Percentiles rank a stretch among this genome's conserved stretches.
Evolutionary conservation across 768 basidiomycete genomes (phyloP).

Genomic region (Suillus paluster): DNA sequence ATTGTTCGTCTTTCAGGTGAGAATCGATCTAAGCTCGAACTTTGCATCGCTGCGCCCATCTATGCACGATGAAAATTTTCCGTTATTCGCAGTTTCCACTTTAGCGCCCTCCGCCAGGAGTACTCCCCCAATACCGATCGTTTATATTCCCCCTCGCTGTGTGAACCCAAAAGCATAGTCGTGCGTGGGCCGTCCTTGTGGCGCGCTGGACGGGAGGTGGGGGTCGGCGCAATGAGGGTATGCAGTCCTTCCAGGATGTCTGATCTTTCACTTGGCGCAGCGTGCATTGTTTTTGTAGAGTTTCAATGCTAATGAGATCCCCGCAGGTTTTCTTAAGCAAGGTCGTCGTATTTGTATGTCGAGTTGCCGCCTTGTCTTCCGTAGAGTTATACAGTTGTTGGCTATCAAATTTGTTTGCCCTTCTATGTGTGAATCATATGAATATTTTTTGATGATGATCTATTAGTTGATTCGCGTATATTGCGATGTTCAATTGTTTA

Average conservation of each 20-base stretch:
- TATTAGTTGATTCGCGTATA: background rate
- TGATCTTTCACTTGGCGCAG: constrained; percentile 50
- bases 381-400: background rate
- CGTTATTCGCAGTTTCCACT: constrained; percentile 90
- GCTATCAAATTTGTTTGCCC: background rate
- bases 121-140: constrained; percentile 76
- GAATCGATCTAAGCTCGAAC: constrained; percentile 17
- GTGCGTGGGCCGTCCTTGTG: constrained; percentile 65
- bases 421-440: background rate
- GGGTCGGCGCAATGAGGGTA: constrained; percentile 75
- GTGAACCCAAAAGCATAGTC: constrained; percentile 71
- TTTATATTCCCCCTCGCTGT: constrained; percentile 71
- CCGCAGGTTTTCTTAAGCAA: constrained; percentile 13
- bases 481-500: background rate
- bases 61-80: constrained; percentile 57
- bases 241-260: constrained; percentile 86
- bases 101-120: constrained; percentile 67
- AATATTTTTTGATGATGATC: background rate
- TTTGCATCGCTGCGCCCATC: constrained; percentile 23
- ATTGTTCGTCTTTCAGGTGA: constrained; percentile 24
- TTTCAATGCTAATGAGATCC: constrained; percentile 11
- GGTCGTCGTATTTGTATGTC: constrained; percentile 27
- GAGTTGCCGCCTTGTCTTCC: constrained; percentile 45
- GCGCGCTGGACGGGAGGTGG: constrained; percentile 78
- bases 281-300: constrained; percentile 8